A percentile compares a stretch with the other conserved stretches of the same genome.
Evolutionary conservation across 352 stramenopile species (phyloP).

Genomic region (Aphanomyces euteiches): DNA sequence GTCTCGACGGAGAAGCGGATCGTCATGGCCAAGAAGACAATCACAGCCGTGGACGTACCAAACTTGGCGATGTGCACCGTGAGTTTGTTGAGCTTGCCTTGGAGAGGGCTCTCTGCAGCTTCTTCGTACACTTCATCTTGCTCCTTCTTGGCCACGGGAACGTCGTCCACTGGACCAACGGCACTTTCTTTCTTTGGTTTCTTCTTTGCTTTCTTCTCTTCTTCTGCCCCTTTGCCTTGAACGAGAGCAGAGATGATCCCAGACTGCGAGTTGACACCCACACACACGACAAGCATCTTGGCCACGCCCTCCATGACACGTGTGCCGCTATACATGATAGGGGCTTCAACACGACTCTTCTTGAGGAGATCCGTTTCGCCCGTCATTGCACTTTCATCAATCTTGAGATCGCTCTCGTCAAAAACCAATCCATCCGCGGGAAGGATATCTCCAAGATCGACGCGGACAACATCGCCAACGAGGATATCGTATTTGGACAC

Average conservation of each 20-base stretch:
- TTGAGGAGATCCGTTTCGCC: conserved; percentile 84
- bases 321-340: conserved; percentile 89
- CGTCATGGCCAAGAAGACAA: conserved; percentile 62
- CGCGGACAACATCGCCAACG: conserved; percentile 86
- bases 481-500: conserved; percentile 76
- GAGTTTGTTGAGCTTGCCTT: conserved; percentile 59
- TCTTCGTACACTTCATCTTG: conserved; percentile 42
- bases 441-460: conserved; percentile 85
- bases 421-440: conserved; percentile 86
- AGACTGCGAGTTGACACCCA: conserved; percentile 87
- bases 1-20: conserved; percentile 47
- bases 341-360: conserved; percentile 65
- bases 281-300: conserved; percentile 89
- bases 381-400: conserved; percentile 88
- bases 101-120: conserved; percentile 50
- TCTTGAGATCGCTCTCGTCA: conserved; percentile 77
- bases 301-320: conserved; percentile 88
- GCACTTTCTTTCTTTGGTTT: conserved; percentile 4
- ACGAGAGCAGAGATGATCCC: conserved; percentile 84
- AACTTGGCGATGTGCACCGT: conserved; percentile 59
- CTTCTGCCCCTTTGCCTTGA: conserved; percentile 52
- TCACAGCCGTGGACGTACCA: conserved; percentile 46
- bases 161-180: conserved; percentile 20
- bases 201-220: conserved; percentile 29
- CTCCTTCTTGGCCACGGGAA: conserved; percentile 27